Evolutionary conservation across 345 rosid species (phyloP), one percentile per base, ranked within the genome.

Genomic region (Citrus unshiu): DNA sequence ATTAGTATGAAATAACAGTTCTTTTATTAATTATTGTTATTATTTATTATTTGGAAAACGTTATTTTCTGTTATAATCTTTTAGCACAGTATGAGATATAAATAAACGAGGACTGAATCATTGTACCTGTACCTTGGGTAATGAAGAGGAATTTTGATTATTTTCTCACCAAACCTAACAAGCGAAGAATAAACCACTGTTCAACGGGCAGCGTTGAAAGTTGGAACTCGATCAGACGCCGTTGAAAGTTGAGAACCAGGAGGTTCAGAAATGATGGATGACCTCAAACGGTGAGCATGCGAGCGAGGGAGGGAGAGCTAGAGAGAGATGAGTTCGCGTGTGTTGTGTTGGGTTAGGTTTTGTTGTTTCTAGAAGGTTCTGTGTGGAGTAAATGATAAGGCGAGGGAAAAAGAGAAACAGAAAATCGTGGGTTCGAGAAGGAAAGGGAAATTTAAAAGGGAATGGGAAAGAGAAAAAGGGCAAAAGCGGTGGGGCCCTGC

Each of bases 341-440:
- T 3, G 77, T 8, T 70, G 27, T 3, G 77, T 8, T 70, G 67
- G 1, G 80, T 25, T 74, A 5, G 80, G 75, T 77, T 81, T 73
- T 83, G 81, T 76, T 82, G 82, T 79, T 90, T 94, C 98, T 91
- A 94, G 98, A 96, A 96, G 83, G 85, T 94, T 95, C 97, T 39
- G 81, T 84, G 81, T 78, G 80, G 83, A 34, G 91, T 78, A 71
- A 84, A 79, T 82, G 88, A 87, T 85, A 85, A 89, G 83, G 78
- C 68, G 61, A 72, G 79, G 77, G n/a, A 63, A 30, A 74, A 58
- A 32, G 74, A 67, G 78, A 69, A 64, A 54, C 7, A 54, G 58
- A 75, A 69, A 59, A 76, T 18, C 72, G 83, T 69, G 86, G 74
- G 82, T 83, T 85, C 85, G 81, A 83, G 86, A 88, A 87, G 86